Conservation (phyloP, 176 grass and related monocot species). For the Themeda triandra region DNA sequence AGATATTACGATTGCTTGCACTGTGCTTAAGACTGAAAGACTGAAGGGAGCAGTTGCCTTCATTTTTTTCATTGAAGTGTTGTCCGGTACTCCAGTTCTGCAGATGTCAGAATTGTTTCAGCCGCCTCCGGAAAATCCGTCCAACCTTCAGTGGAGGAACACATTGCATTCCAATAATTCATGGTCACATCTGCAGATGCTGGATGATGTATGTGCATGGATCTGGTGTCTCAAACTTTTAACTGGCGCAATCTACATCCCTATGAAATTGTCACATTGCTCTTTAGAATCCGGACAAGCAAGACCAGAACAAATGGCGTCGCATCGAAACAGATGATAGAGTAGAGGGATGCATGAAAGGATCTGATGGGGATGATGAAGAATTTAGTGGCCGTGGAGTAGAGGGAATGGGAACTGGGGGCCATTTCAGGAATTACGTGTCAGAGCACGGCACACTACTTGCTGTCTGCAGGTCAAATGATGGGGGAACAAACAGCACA, state of each 20-base stretch:
- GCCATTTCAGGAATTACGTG: constrained; percentile 32
- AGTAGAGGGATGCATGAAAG: background rate
- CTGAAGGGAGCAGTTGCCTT: background rate
- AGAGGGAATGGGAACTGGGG: background rate
- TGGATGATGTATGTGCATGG: constrained; percentile 22
- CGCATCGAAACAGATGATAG: constrained; percentile 20
- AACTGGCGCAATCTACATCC: constrained; percentile 4
- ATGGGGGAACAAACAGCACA: constrained; percentile 9
- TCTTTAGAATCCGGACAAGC: constrained; percentile 25
- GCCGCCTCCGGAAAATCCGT: background rate
- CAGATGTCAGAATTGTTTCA: background rate
- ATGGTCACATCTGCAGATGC: constrained; percentile 38
- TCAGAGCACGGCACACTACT: constrained; percentile 26
- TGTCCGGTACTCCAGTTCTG: background rate
- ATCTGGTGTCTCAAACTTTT: constrained; percentile 20
- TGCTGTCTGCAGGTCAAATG: constrained; percentile 43
- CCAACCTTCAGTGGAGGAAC: background rate
- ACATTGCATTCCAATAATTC: constrained; percentile 36
- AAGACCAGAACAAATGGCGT: constrained; percentile 8
- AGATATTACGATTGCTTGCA: background rate
- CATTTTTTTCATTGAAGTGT: background rate
- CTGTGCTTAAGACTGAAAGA: background rate
- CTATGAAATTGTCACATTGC: constrained; percentile 37
- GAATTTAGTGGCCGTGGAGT: background rate
- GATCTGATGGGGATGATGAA: constrained; percentile 23